Percentiles rank a stretch among this genome's conserved stretches.
Evolutionary conservation across 306 rosid species (phyloP).

Genomic region (Trifolium repens): DNA sequence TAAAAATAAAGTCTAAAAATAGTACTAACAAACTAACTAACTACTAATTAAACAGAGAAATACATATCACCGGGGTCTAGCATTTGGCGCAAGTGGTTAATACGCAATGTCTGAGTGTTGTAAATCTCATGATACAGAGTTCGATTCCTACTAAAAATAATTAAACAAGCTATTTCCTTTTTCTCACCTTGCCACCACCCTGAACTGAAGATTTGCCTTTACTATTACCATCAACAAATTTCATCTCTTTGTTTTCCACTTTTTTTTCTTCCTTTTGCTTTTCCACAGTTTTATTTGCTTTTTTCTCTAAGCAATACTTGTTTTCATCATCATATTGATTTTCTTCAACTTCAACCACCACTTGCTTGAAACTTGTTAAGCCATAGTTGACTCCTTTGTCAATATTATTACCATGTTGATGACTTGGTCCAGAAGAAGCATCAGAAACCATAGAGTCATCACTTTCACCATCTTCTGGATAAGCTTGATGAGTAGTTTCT

Average conservation of each 20-base stretch:
- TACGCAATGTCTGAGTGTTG: not conserved
- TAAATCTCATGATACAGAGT: not conserved
- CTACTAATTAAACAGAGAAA: not conserved
- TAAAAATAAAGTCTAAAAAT: constrained; percentile 37
- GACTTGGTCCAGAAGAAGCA: constrained; percentile 91
- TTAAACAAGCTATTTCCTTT: constrained; percentile 7
- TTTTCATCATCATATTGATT: constrained; percentile 26
- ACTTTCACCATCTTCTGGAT: constrained; percentile 59
- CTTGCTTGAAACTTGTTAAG: constrained; percentile 29
- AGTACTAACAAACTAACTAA: constrained; percentile 5
- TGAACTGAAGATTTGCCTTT: constrained; percentile 49
- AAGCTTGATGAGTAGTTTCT: constrained; percentile 14
- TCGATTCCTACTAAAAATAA: not conserved
- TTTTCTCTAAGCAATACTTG: constrained; percentile 44
- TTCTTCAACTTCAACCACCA: constrained; percentile 35
- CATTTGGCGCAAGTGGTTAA: not conserved
- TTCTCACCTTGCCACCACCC: constrained; percentile 51
- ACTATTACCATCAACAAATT: constrained; percentile 24
- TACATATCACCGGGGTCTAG: not conserved
- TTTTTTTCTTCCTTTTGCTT: constrained; percentile 44
- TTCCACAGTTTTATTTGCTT: constrained; percentile 42
- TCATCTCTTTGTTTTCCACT: constrained; percentile 47
- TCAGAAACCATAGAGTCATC: constrained; percentile 99
- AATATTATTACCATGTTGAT: constrained; percentile 28
- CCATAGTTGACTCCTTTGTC: constrained; percentile 30